Evolutionary conservation across 2,329 filamentous ascomycete species (phyloP), one percentile per base, ranked within the genome.

Genomic region (Bipolaris gigantea): DNA sequence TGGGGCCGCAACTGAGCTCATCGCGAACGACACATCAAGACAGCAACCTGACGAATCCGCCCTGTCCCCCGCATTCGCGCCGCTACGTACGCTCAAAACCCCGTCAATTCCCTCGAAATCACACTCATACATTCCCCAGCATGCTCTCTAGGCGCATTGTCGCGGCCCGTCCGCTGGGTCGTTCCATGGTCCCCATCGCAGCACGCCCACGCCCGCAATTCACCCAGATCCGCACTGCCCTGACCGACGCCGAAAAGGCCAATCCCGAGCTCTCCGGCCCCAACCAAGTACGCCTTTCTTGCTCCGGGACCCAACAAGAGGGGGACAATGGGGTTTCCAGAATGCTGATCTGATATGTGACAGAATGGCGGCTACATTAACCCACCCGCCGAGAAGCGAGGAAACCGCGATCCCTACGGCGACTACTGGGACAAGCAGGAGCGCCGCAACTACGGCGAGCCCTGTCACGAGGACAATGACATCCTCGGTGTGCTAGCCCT

Each of bases 351-450:
- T 40, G 21, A 40, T 40, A 23, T 40, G 13, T 13, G n/a, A 18
- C 45, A 92, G 89, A 95, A 92, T 76, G 90, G 90, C 71, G 89
- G 88, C 75, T 94, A 91, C 76, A 83, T 89, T 71, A 91, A 92
- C 78, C 89, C 90, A 54, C 85, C 86, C 13, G 78, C 82, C 50
- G 80, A 93, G 77, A 97, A 96, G 83, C 89, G 93, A 66, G 88
- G 92, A 76, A 89, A 91, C 79, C 90, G 94, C 74, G 94, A 97
- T 76, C 94, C 95, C 33, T 85, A 97, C 75, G 93, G 78, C 72
- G 87, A 90, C 73, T 99, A 92, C 91, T 97, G 92, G 90, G 93
- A 99, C 78, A 89, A 92, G 76, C 94, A 99, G 79, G 94, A 97
- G 77, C 88, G 92, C 74, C 86, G 94, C 70, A 97, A 99, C 83